Evolutionary conservation across 371 early-diverging fungal species (phyloP), one percentile per base, ranked within the genome.

Genomic region (Thermomucor indicae-seudaticae): DNA sequence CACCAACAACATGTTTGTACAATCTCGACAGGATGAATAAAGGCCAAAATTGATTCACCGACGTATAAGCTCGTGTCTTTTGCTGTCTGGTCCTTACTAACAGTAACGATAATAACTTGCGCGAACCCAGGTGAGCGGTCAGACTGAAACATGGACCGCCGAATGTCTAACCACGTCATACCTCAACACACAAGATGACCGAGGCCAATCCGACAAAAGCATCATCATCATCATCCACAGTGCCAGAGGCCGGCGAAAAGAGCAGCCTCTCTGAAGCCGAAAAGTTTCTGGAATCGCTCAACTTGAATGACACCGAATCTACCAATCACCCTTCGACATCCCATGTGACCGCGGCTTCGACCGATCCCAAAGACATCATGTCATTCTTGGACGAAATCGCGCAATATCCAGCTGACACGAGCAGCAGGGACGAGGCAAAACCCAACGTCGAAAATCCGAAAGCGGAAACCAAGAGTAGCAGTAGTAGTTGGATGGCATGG

Each of bases 311-410:
- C 47, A 19, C 65, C 3, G 43, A 55, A 23, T n/a, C 53, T 0
- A 12, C 32, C 19, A 40, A 34, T 29, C 24, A 16, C 14, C 39
- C 44, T 12, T 17, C 43, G 1, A 27, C 43, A 14, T n/a, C n/a
- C n/a, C n/a, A n/a, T n/a, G 20, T 28, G 41, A 46, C 35, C 30
- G 34, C 16, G 38, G 43, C 48, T 30, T 37, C 62, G 1, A 47
- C 77, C 11, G 69, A 76, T 45, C 65, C 66, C 11, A 73, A 62
- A 25, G 77, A 77, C 44, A 70, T 77, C 63, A 71, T 77, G 73
- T 68, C 69, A 8, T 77, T 77, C 40, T 53, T 77, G 17, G 77
- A 77, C 51, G 77, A 77, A 50, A 72, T 77, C 34, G 54, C 77
- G 12, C 67, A 72, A 8, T 67, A 68, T 35, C 68, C 67, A 17